These are phyloP conservation scores for Pythium phragmitis DNA, from an alignment of 352 stramenopile species.

Conservation along the genomic window DNA sequence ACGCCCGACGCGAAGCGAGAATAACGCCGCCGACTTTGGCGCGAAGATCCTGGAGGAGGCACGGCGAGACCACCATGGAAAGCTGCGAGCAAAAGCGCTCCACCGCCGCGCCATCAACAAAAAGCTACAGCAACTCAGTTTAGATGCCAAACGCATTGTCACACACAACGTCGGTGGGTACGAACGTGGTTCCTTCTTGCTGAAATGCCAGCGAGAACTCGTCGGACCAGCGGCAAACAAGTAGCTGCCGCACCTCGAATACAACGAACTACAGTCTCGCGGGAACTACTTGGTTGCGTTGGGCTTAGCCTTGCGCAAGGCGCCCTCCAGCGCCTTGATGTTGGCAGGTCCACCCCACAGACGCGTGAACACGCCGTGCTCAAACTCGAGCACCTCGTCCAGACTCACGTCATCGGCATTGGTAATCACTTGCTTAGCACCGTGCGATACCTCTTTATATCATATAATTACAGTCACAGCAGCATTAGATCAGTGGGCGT, in stretches of 20 bases:
- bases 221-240: not conserved
- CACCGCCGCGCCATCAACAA: constrained; percentile 14
- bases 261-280: not conserved
- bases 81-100: constrained; percentile 4
- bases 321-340: constrained; percentile 53
- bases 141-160: constrained; percentile 34
- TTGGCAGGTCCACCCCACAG: constrained; percentile 80
- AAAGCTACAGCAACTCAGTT: constrained; percentile 27
- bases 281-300: not conserved
- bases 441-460: constrained; percentile 59
- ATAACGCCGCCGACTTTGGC: constrained; percentile 10
- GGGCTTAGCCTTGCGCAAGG: constrained; percentile 39
- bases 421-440: constrained; percentile 70
- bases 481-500: not conserved
- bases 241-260: not conserved
- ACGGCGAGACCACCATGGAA: not conserved
- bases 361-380: constrained; percentile 64
- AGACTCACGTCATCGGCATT: constrained; percentile 68
- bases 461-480: not conserved
- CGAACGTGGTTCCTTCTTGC: constrained; percentile 44
- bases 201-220: constrained; percentile 19
- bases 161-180: constrained; percentile 29
- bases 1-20: constrained; percentile 1
- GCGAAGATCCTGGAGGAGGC: constrained; percentile 20
- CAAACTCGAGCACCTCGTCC: constrained; percentile 54